phyloP scores from a whole-genome alignment of 2,329 filamentous ascomycete species.

The Aspergillus carbonarius region DNA sequence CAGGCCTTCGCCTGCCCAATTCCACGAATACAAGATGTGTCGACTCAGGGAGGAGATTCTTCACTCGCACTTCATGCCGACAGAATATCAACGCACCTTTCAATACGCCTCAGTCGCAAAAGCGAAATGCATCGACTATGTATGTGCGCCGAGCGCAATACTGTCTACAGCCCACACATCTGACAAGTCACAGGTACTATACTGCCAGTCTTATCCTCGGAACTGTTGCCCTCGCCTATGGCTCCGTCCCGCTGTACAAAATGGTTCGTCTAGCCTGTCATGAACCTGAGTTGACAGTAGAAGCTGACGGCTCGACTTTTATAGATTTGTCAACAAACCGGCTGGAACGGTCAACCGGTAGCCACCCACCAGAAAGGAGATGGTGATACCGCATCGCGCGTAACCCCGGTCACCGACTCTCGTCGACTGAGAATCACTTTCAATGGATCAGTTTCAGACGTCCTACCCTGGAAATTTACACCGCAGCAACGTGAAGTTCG shows the following conservation, averaged over 20 bases:
- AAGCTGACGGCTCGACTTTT: not conserved
- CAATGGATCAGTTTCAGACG: slow-evolving; percentile 90
- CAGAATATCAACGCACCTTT: slow-evolving; percentile 33
- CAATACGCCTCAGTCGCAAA: slow-evolving; percentile 35
- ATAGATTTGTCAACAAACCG: slow-evolving; percentile 53
- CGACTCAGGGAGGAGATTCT: slow-evolving; percentile 29
- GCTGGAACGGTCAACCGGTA: slow-evolving; percentile 91
- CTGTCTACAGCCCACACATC: slow-evolving; percentile 3
- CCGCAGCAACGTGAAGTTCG: slow-evolving; percentile 96
- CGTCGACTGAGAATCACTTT: slow-evolving; percentile 93
- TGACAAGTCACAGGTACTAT: slow-evolving; percentile 55
- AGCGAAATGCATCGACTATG: slow-evolving; percentile 58
- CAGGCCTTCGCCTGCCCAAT: slow-evolving; percentile 14
- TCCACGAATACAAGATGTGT: slow-evolving; percentile 18
- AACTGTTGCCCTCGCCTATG: slow-evolving; percentile 63
- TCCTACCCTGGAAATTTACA: slow-evolving; percentile 94
- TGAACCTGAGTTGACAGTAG: not conserved
- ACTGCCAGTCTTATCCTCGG: slow-evolving; percentile 62
- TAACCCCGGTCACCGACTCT: slow-evolving; percentile 76
- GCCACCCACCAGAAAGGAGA: slow-evolving; percentile 70
- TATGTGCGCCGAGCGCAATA: slow-evolving; percentile 46
- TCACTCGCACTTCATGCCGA: slow-evolving; percentile 32
- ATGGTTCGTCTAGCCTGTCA: slow-evolving; percentile 49
- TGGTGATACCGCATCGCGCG: slow-evolving; percentile 69
- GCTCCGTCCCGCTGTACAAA: slow-evolving; percentile 67